Evolutionary conservation across 75 land plant genomes (phyloP), one percentile per base, ranked within the genome.

Genomic region (Pinus tabuliformis): DNA sequence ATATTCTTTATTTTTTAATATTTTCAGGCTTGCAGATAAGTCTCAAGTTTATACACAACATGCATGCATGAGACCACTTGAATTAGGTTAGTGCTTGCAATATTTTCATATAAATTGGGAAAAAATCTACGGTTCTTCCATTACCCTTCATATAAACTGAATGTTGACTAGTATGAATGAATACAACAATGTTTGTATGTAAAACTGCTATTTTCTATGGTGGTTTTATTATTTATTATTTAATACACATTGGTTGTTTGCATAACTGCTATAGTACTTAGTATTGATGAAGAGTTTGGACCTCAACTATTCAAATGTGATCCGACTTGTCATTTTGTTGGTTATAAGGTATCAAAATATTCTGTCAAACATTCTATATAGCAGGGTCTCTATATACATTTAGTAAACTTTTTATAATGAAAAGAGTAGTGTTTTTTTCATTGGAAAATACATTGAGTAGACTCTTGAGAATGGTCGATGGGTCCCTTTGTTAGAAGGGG

Each of bases 251-350:
- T 26, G 75, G 57, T 36, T 59, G 71, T 3, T 42, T 42, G 21
- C 79, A 74, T 81, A 95, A 96, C 88, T 77, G 91, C 96, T 20
- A 95, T 95, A 96, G 77, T 95, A 14, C 76, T 95, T 84, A 93
- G 93, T 49, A 95, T 95, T 78, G 98, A 95, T 74, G 96, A 93
- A n/a, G 98, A 93, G 72, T 75, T 70, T 17, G 98, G 98, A 45
- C 98, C 98, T 76, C 93, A 86, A 57, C 88, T 95, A 9, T 95
- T 83, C 73, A 92, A 95, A 57, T 92, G 98, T 81, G 98, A 92
- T 70, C 98, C 98, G 16, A 96, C 98, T 75, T 93, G 98, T 9
- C 98, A 95, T 79, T 95, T 81, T 78, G 92, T 85, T 85, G 98
- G 98, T 57, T 94, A 93, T 78, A 95, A 86, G 91, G 98, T 95